phyloP scores from a whole-genome alignment of 2,329 filamentous ascomycete genomes.

The Paecilomyces sp. region DNA sequence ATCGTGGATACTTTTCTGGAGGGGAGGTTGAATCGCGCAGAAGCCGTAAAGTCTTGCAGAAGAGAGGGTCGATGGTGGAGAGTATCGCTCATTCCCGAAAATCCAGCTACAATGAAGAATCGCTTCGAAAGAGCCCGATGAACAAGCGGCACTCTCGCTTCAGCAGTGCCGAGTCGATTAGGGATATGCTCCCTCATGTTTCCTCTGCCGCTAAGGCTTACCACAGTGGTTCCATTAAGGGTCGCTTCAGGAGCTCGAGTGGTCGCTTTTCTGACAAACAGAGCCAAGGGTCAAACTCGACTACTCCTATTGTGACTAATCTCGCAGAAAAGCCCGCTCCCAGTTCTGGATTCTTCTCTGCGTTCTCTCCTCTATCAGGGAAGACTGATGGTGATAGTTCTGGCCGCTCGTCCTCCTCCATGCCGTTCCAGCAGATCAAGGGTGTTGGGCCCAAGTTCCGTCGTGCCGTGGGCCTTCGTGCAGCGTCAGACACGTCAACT shows the following conservation, averaged over 20 bases:
- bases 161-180: conserved; percentile 68
- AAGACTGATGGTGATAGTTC: conserved; percentile 44
- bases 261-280: conserved; percentile 44
- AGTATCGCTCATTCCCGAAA: conserved; percentile 56
- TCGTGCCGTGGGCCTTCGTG: conserved; percentile 64
- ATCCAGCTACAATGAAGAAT: conserved; percentile 70
- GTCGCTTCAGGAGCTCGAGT: conserved; percentile 53
- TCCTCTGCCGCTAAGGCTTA: conserved; percentile 63
- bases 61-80: conserved; percentile 46
- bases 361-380: conserved; percentile 40
- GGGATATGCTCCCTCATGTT: conserved; percentile 45
- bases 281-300: conserved; percentile 27
- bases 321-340: conserved; percentile 44
- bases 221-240: conserved; percentile 49
- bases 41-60: conserved; percentile 69
- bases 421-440: conserved; percentile 42
- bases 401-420: conserved; percentile 44
- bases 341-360: conserved; percentile 31
- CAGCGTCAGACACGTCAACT: conserved; percentile 69
- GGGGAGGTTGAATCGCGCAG: conserved; percentile 71
- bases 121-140: conserved; percentile 58
- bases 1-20: conserved; percentile 90
- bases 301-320: conserved; percentile 50
- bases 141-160: conserved; percentile 69
- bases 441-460: conserved; percentile 55